Evolutionary conservation across 192 early-diverging fungal genomes (phyloP).

Genomic region (Coemansia sp.): DNA sequence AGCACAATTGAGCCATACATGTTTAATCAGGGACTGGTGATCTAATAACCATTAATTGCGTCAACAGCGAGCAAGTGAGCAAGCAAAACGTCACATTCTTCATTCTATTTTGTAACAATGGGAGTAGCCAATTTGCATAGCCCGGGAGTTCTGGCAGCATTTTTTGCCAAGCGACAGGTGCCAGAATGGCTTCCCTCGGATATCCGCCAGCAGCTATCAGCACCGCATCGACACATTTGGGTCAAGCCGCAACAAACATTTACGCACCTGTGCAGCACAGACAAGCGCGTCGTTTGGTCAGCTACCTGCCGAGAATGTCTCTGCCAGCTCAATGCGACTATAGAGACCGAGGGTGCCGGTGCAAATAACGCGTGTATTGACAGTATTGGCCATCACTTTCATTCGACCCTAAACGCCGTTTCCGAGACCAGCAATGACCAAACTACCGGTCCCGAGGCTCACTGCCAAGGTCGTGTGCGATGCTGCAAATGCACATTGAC

Average conservation of each 20-base stretch:
- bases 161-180: constrained; percentile 29
- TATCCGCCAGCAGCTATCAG: constrained; percentile 13
- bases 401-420: constrained; percentile 8
- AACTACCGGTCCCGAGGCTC: constrained; percentile 1
- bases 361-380: constrained; percentile 22
- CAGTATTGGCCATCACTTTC: constrained; percentile 37
- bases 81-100: too few relatives aligned
- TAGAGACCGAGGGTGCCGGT: constrained; percentile 4
- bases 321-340: constrained; percentile 7
- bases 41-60: too few relatives aligned
- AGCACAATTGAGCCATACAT: too few relatives aligned
- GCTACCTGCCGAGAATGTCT: constrained; percentile 35
- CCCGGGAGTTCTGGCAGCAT: constrained; percentile 29
- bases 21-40: too few relatives aligned
- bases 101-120: neutral
- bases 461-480: constrained; percentile 12
- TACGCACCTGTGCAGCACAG: neutral
- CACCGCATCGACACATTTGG: constrained; percentile 35
- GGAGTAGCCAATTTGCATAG: constrained; percentile 4
- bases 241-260: constrained; percentile 4
- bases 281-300: constrained; percentile 11
- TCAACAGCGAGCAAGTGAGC: too few relatives aligned
- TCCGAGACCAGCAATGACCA: constrained; percentile 8
- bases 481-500: constrained; percentile 40
- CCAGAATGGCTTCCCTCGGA: constrained; percentile 30